Conservation (phyloP, 306 rosid species). For the apple (Malus domestica) region ASM211411v1 NC_041798.1:30584501-30585000, state of each 20-base stretch:
- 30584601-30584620: slow-evolving; percentile 63
- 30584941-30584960: slow-evolving; percentile 65
- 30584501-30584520: slow-evolving; percentile 56
- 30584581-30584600: slow-evolving; percentile 77
- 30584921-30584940: slow-evolving; percentile 54
- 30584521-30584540: slow-evolving; percentile 84
- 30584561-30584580: slow-evolving; percentile 83
- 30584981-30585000: slow-evolving; percentile 70
- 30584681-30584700: slow-evolving; percentile 77
- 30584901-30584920: slow-evolving; percentile 52
- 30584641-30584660: slow-evolving; percentile 73
- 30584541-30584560: slow-evolving; percentile 86
- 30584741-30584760: slow-evolving; percentile 96
- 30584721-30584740: slow-evolving; percentile 60
- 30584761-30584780: slow-evolving; percentile 76
- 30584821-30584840: slow-evolving; percentile 93
- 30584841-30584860: slow-evolving; percentile 71
- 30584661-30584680: slow-evolving; percentile 71
- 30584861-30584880: slow-evolving; percentile 57
- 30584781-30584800: slow-evolving; percentile 60
- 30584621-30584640: slow-evolving; percentile 64
- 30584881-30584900: slow-evolving; percentile 75
- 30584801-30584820: slow-evolving; percentile 58
- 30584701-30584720: slow-evolving; percentile 44
- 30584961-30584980: slow-evolving; percentile 76